Percentiles rank a stretch among this genome's conserved stretches.
These are phyloP conservation scores for Wilcoxina mikolae DNA, from an alignment of 495 filamentous ascomycete species.

Conservation along the genomic window DNA sequence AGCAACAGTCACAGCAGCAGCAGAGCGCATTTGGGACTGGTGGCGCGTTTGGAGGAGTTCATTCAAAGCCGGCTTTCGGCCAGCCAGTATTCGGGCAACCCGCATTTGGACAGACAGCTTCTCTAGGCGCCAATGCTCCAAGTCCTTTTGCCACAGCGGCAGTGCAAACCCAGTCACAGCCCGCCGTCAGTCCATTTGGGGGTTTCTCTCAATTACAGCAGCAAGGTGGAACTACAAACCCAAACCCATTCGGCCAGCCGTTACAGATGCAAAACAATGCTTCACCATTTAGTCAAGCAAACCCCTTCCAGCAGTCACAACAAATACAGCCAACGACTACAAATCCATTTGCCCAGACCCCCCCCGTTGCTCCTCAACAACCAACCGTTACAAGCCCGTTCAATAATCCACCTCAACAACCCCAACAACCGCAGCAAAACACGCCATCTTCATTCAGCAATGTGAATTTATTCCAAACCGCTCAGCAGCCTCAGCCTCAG, in stretches of 20 bases:
- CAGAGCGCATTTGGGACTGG: neutral
- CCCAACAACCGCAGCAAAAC: conserved; percentile 3
- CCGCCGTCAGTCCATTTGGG: neutral
- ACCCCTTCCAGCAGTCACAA: conserved; percentile 16
- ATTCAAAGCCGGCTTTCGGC: conserved; percentile 19
- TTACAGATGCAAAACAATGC: conserved; percentile 6
- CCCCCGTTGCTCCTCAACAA: neutral
- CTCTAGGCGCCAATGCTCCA: conserved; percentile 9
- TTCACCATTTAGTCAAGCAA: conserved; percentile 5
- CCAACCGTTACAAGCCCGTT: conserved; percentile 13
- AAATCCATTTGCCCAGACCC: conserved; percentile 9
- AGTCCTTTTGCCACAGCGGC: conserved; percentile 7
- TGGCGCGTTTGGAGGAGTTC: neutral
- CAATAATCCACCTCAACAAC: conserved; percentile 6
- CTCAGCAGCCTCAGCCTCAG: conserved; percentile 22
- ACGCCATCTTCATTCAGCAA: conserved; percentile 14
- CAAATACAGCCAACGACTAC: neutral
- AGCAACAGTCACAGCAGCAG: neutral
- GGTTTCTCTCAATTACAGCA: neutral
- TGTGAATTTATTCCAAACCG: conserved; percentile 15
- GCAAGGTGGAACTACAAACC: neutral
- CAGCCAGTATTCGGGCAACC: conserved; percentile 23
- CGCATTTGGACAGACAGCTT: conserved; percentile 30
- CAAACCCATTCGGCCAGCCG: conserved; percentile 15
- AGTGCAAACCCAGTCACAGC: neutral